Evolutionary conservation across 768 basidiomycete genomes (phyloP).

Genomic region (Amanita inopinata): DNA sequence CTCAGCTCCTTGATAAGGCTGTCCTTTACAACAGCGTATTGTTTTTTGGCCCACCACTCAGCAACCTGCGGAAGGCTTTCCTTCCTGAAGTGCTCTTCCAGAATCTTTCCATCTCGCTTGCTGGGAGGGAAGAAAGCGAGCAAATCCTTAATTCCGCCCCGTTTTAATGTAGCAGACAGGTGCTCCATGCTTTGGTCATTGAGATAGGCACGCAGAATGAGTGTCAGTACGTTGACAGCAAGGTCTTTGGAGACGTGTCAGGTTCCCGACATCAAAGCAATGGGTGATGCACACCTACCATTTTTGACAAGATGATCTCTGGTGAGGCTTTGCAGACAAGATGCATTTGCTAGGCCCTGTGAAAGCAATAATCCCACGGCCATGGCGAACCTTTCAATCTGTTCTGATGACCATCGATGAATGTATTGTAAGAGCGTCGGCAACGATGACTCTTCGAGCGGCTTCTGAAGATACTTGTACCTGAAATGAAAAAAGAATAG

Average conservation of each 20-base stretch:
- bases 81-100: slow-evolving; percentile 84
- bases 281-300: slow-evolving; percentile 32
- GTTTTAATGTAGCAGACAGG: slow-evolving; percentile 70
- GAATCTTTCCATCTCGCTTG: slow-evolving; percentile 59
- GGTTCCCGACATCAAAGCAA: slow-evolving; percentile 3
- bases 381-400: slow-evolving; percentile 77
- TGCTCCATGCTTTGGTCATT: slow-evolving; percentile 84
- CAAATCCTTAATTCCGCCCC: slow-evolving; percentile 79
- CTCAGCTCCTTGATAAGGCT: slow-evolving; percentile 58
- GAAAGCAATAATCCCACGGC: slow-evolving; percentile 77
- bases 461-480: slow-evolving; percentile 98
- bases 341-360: slow-evolving; percentile 71
- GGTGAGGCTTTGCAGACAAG: slow-evolving; percentile 71
- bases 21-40: slow-evolving; percentile 76
- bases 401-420: slow-evolving; percentile 68
- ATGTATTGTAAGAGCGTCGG: slow-evolving; percentile 58
- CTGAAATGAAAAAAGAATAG: no score
- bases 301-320: slow-evolving; percentile 97
- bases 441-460: slow-evolving; percentile 58
- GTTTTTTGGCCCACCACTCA: slow-evolving; percentile 93
- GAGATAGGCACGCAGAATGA: slow-evolving; percentile 77
- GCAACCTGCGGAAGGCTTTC: slow-evolving; percentile 70
- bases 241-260: slow-evolving; percentile 41
- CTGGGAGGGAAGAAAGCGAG: slow-evolving; percentile 80
- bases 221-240: slow-evolving; percentile 64